Evolutionary conservation across 345 rosid species (phyloP).

Genomic region (Citropsis articulata): DNA sequence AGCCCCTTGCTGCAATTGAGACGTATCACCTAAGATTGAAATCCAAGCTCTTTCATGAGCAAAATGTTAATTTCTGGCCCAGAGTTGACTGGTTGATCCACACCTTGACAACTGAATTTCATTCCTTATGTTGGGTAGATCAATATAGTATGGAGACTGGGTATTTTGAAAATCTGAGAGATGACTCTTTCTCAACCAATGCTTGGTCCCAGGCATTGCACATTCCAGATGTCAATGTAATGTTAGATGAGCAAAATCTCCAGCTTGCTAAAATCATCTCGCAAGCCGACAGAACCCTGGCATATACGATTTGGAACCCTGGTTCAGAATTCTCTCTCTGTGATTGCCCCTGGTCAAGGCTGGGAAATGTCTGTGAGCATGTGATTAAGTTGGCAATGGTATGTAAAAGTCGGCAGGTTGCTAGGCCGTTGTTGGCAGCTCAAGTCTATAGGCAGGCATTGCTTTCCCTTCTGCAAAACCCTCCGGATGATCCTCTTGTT

Average conservation of each 20-base stretch:
- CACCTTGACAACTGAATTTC: slow-evolving; percentile 45
- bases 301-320: slow-evolving; percentile 45
- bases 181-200: slow-evolving; percentile 31
- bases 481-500: slow-evolving; percentile 46
- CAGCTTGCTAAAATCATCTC: slow-evolving; percentile 47
- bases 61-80: slow-evolving; percentile 28
- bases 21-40: slow-evolving; percentile 46
- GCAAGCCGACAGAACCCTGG: slow-evolving; percentile 38
- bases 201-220: slow-evolving; percentile 48
- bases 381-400: slow-evolving; percentile 47
- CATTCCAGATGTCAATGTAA: slow-evolving; percentile 36
- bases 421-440: slow-evolving; percentile 41
- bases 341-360: slow-evolving; percentile 41
- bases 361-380: slow-evolving; percentile 53
- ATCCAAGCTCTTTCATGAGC: slow-evolving; percentile 35
- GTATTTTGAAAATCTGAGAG: slow-evolving; percentile 35
- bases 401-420: slow-evolving; percentile 44
- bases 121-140: slow-evolving; percentile 45
- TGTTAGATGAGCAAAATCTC: slow-evolving; percentile 46
- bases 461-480: slow-evolving; percentile 45
- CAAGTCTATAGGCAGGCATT: slow-evolving; percentile 41
- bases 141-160: slow-evolving; percentile 43
- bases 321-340: slow-evolving; percentile 56
- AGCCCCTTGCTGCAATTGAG: slow-evolving; percentile 51
- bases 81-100: slow-evolving; percentile 54